Evolutionary conservation across 2,329 filamentous ascomycete genomes (phyloP).

Genomic region (Alternaria rosae): DNA sequence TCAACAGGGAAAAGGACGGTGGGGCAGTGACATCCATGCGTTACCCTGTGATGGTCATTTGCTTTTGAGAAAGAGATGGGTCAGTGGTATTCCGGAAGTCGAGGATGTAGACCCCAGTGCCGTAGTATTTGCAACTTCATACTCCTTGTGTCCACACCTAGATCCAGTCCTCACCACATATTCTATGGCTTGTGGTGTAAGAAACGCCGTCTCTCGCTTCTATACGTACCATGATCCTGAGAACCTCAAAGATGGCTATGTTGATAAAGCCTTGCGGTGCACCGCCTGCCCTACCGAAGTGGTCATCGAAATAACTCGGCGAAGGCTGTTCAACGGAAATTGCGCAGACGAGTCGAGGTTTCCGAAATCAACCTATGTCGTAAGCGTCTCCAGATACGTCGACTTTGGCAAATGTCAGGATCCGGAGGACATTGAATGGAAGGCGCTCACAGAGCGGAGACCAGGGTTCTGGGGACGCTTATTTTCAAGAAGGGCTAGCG

Average conservation of each 20-base stretch:
- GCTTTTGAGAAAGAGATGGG: neutral
- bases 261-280: neutral
- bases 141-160: neutral
- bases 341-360: neutral
- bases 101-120: neutral
- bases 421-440: neutral
- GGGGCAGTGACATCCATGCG: neutral
- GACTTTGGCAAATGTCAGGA: neutral
- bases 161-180: neutral
- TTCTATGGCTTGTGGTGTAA: neutral
- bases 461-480: neutral
- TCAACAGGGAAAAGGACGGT: neutral
- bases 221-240: neutral
- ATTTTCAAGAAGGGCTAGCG: neutral
- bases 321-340: neutral
- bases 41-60: neutral
- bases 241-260: neutral
- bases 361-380: neutral
- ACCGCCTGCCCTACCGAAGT: neutral
- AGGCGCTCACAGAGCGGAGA: neutral
- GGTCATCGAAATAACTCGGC: neutral
- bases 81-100: neutral
- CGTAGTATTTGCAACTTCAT: neutral
- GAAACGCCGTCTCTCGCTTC: neutral
- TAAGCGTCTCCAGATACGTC: neutral